A percentile compares a stretch with the other conserved stretches of the same genome.
phyloP scores from a whole-genome alignment of 2,329 filamentous ascomycete genomes.

The Simplicillium sp. region DNA sequence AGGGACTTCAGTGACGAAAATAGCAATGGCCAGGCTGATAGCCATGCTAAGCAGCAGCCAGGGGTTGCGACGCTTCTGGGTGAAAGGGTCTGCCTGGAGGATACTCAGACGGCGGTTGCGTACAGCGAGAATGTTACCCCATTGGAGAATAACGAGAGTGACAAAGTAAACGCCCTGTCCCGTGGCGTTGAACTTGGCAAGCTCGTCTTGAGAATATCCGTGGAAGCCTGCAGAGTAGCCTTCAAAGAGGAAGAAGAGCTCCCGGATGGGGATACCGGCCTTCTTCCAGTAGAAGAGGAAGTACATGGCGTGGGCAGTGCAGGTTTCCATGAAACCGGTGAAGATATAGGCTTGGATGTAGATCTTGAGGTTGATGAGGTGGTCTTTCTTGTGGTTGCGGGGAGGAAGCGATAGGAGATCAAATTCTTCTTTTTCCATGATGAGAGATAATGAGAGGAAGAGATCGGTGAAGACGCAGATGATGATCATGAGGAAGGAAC shows the following conservation, averaged over 20 bases:
- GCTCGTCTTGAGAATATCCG: constrained; percentile 34
- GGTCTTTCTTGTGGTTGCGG: constrained; percentile 37
- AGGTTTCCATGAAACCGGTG: constrained; percentile 39
- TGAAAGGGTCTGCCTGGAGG: constrained; percentile 39
- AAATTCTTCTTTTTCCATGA: constrained; percentile 47
- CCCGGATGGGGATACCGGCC: constrained; percentile 34
- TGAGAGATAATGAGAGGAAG: constrained; percentile 38
- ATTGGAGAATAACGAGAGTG: constrained; percentile 42
- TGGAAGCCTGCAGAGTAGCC: constrained; percentile 36
- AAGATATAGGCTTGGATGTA: constrained; percentile 43
- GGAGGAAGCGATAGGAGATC: constrained; percentile 41
- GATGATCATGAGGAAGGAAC: constrained; percentile 47
- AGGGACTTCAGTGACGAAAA: constrained; percentile 43
- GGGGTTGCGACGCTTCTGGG: constrained; percentile 35
- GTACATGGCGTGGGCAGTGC: constrained; percentile 41
- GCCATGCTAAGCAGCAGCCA: constrained; percentile 36
- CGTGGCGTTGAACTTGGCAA: constrained; percentile 36
- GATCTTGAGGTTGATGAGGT: constrained; percentile 41
- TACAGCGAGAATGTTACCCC: constrained; percentile 41
- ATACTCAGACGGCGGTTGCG: constrained; percentile 42
- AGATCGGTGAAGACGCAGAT: constrained; percentile 47
- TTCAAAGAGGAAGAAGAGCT: constrained; percentile 41
- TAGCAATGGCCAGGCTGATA: constrained; percentile 38
- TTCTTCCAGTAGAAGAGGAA: constrained; percentile 41
- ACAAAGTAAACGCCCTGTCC: constrained; percentile 46